A percentile compares a stretch with the other conserved stretches of the same genome.
These are phyloP conservation scores for Saxispiralis lemnorum DNA, from an alignment of 495 filamentous ascomycete genomes.

Conservation along the genomic window DNA sequence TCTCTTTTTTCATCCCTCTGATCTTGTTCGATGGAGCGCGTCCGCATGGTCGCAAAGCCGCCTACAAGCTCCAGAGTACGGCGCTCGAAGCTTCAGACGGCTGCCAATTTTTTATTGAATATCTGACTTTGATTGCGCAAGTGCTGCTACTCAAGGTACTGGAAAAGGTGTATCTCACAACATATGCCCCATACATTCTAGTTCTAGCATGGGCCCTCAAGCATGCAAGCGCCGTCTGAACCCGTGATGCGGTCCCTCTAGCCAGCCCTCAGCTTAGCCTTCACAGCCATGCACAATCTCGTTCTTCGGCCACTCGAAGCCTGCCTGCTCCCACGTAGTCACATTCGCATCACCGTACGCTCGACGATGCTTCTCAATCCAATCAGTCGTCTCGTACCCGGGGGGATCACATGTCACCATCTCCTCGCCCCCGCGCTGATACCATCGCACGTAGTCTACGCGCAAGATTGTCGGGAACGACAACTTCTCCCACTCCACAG, in stretches of 20 bases:
- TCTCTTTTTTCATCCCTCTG: no score
- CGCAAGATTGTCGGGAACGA: slow-evolving; percentile 49
- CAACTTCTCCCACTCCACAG: slow-evolving; percentile 36
- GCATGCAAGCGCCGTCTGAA: background rate
- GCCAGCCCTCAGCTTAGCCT: slow-evolving; percentile 1
- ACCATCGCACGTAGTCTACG: slow-evolving; percentile 60
- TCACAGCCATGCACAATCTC: slow-evolving; percentile 30
- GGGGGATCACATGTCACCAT: slow-evolving; percentile 57
- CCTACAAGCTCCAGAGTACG: no score
- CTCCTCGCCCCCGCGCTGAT: slow-evolving; percentile 38
- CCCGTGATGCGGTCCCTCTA: background rate
- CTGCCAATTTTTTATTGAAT: no score
- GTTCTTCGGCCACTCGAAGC: slow-evolving; percentile 33
- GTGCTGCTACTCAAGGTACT: no score
- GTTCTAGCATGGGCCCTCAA: no score
- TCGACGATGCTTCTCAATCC: slow-evolving; percentile 46
- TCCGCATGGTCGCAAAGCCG: no score
- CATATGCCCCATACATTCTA: no score
- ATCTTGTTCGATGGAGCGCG: no score
- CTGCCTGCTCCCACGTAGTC: slow-evolving; percentile 29
- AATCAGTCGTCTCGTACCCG: slow-evolving; percentile 51
- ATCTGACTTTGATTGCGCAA: no score
- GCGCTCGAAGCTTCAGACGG: no score
- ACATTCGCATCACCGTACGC: slow-evolving; percentile 50
- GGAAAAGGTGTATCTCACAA: no score